Base-by-base conservation (phyloP, 2,329 filamentous ascomycete species). In the Orbilia blumenaviensis region DNA sequence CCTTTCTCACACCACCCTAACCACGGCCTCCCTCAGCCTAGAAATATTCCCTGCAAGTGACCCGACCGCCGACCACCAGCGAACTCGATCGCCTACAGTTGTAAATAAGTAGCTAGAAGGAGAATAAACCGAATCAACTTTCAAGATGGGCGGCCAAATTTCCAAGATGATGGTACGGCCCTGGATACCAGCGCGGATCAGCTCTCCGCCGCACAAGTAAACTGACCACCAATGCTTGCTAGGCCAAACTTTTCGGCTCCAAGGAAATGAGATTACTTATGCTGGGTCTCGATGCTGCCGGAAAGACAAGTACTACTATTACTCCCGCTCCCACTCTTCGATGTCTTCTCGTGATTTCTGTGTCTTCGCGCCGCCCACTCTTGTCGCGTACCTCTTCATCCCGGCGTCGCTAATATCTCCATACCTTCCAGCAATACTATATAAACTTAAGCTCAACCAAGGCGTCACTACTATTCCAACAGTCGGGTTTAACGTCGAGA, bases 401-500 rank as follows among this genome's bases (percentile, higher is more conserved):
- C 7, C 9, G 32, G 25, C 29, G 29, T 42, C 38, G 36, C 56
- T 71, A 63, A 63, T 36, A 6, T 8, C 2, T 14, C 2, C 12
- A 38, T 14, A n/a, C 25, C n/a, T 34, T 63, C 32, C 60, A 86
- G 85, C 95, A 68, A 98, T 98, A 82, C 90, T 99, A 78, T 99
- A 98, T 89, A 98, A 97, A 88, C 88, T 99, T 82, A 98, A 98
- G 89, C 90, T 98, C 77, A 94, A 94, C 84, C 93, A 98, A 87
- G 94, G 96, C 83, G 94, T 98, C 81, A 98, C 95, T 78, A 98
- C 95, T 62, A 98, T 98, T 82, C 95, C 95, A 52, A 99, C 95
- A 34, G 95, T 99, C 81, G 95, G 94, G 80, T 99, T 99, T 91
- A 99, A 99, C 87, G 95, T 99, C 85, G 95, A 99, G 89, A 98